Percentiles rank a stretch among this genome's conserved stretches.
These are phyloP conservation scores for Pythium periplocum DNA, from an alignment of 352 stramenopile genomes.

Conservation along the genomic window DNA sequence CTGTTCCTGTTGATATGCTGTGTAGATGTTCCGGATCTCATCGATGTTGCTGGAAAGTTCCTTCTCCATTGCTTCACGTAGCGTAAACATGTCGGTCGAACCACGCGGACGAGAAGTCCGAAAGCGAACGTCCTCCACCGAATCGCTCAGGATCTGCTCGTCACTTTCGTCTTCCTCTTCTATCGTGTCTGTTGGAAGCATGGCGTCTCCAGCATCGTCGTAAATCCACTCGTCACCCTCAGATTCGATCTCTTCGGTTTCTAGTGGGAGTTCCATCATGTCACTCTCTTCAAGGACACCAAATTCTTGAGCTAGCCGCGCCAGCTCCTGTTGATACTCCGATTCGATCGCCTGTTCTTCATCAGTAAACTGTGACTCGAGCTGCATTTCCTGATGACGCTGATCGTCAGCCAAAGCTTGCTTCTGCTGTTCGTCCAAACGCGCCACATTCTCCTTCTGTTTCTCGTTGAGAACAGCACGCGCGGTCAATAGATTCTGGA, in stretches of 20 bases:
- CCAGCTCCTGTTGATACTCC: conserved; percentile 46
- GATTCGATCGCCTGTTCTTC: conserved; percentile 46
- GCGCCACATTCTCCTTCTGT: conserved; percentile 14
- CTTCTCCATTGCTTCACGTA: neutral
- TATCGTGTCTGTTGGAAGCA: too few species aligned
- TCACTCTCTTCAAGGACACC: conserved; percentile 4
- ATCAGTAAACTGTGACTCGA: conserved; percentile 38
- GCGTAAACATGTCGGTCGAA: neutral
- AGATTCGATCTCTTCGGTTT: conserved; percentile 4
- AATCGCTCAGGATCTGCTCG: too few species aligned
- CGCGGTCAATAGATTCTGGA: conserved; percentile 29
- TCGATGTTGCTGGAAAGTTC: neutral
- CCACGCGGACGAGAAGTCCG: too few species aligned
- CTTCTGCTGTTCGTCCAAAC: conserved; percentile 16
- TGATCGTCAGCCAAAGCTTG: conserved; percentile 19
- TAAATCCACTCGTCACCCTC: conserved; percentile 1
- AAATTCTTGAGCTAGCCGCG: conserved; percentile 50
- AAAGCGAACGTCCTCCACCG: too few species aligned
- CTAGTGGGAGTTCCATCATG: conserved; percentile 16
- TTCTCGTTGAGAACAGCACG: conserved; percentile 22
- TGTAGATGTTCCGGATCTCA: too few species aligned
- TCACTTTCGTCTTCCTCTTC: too few species aligned
- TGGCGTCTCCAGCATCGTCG: too few species aligned
- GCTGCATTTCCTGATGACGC: conserved; percentile 19
- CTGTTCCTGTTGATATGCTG: neutral